Conservation (phyloP, 192 early-diverging fungal species). For the Linnemannia zychae region DNA sequence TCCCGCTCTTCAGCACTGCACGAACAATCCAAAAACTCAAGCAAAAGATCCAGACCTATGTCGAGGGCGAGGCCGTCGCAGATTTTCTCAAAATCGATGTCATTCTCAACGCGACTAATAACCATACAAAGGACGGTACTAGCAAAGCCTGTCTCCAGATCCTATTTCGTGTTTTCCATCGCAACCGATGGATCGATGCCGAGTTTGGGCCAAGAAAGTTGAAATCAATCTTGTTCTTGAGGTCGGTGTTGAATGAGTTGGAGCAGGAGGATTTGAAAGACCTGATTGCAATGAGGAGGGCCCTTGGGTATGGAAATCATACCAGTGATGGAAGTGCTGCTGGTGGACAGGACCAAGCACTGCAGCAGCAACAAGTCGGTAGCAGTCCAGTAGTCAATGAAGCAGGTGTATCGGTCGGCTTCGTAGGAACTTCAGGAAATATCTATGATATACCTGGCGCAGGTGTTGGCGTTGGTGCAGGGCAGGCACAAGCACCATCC, state of each 20-base stretch:
- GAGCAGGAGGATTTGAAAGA: conserved; percentile 49
- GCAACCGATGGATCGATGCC: conserved; percentile 26
- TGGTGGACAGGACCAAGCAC: not conserved
- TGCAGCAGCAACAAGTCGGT: not conserved
- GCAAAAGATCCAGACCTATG: conserved; percentile 41
- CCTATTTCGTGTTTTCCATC: conserved; percentile 32
- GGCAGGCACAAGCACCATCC: not conserved
- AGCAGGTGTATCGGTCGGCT: conserved; percentile 7
- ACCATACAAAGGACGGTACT: conserved; percentile 45
- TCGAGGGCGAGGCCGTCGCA: conserved; percentile 21
- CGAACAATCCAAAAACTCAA: conserved; percentile 39
- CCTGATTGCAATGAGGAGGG: conserved; percentile 21
- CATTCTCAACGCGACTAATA: conserved; percentile 43
- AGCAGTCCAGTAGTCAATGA: conserved; percentile 18
- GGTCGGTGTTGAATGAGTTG: conserved; percentile 31
- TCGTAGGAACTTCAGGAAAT: conserved; percentile 27
- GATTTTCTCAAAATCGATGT: conserved; percentile 50
- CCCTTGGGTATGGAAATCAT: conserved; percentile 27
- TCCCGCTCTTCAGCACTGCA: conserved; percentile 41
- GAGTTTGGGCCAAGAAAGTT: conserved; percentile 25
- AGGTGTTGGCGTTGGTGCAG: not conserved
- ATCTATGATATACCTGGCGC: not conserved
- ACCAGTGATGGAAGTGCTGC: not conserved
- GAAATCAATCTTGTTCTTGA: conserved; percentile 34
- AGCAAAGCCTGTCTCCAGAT: conserved; percentile 49